Base-by-base conservation (phyloP, 805 yeast species). In the Sugiyamaella boreocaroliniensis region DNA sequence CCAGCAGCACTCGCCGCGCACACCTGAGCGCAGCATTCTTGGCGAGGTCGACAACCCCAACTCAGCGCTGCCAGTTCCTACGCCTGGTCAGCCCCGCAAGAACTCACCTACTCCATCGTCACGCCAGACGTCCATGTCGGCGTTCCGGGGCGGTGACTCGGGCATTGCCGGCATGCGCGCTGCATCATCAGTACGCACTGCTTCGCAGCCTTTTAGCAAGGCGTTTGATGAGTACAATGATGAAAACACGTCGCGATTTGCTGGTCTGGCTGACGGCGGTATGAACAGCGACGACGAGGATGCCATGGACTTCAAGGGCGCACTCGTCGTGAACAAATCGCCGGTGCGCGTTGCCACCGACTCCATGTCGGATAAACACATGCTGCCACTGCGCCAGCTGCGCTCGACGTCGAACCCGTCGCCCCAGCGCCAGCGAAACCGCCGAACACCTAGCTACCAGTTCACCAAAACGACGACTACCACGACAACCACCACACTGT, bases 71-170 rank as follows among this genome's bases (percentile, higher is more conserved):
- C 99, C 98, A 4, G 78, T 79, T 58, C 88, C 88, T 48, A 88
- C 97, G 1, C 99, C 99, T 0, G 99, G 98, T 1, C 99, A 93
- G 69, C 99, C 99, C 42, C 79, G 97, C 64, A 92, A 92, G 45
- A 53, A 54, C 49, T 50, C 55, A 18, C 64, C 64, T 12, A 49
- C 60, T 2, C 61, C 63, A 2, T 48, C 50, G 11, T 16, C 18
- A 29, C 40, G 48, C 29, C 49, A 42, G 49, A 22, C 42, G 14
- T 44, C 43, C 14, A 15, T 20, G 40, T 19, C 47, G 32, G 34
- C 26, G 20, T 37, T 42, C 15, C 22, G 41, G 26, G 26, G 26
- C 19, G 47, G 43, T 4, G 15, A 19, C 15, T 12, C 26, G 16
- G 19, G 22, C 32, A 10, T 19, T 18, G 37, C 26, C 10, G 40